Base-by-base conservation (phyloP, 2,329 filamentous ascomycete genomes). In the Aspergillus udagawae region DNA sequence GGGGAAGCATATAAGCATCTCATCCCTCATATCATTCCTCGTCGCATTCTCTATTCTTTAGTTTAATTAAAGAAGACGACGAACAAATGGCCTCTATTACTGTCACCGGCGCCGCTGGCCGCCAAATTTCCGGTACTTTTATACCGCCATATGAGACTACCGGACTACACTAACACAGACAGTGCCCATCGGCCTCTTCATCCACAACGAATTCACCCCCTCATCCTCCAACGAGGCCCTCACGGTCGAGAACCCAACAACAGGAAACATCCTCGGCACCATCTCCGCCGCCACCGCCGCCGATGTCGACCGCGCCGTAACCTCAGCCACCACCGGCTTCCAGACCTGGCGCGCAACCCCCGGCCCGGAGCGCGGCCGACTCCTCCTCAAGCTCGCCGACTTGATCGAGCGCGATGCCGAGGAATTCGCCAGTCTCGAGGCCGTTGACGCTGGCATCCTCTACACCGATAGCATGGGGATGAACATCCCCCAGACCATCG, bases 121-220 rank as follows among this genome's bases (percentile, higher is more conserved):
- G 60, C 9, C 53, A 57, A 23, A 56, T 66, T 10, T 60, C 28
- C n/a, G 29, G 29, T 32, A 14, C 29, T 4, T 32, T 12, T 12
- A 12, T 9, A n/a, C 29, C 12, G 14, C 29, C 29, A 4, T 29
- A 29, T 0, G 4, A 32, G 29, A 32, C 3, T 12, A 10, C n/a
- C n/a, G n/a, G n/a, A n/a, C n/a, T n/a, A n/a, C 29, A 14, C 29
- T 32, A 32, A 32, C 29, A 2, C 27, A 32, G 29, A 14, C 29
- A 68, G 66, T 69, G 45, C 66, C 66, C 35, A 65, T 65, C 4
- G 65, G 63, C n/a, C 60, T 69, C 2, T 68, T 69, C 42, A 69
- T 69, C 51, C 55, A 69, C 59, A 69, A 68, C 59, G 57, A 66
- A 54, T 69, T 68, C 41, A 52, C 60, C 9, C 55, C 65, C n/a